Evolutionary conservation across 2,329 filamentous ascomycete genomes (phyloP), one percentile per base, ranked within the genome.

Genomic region (Fusarium albosuccineum): DNA sequence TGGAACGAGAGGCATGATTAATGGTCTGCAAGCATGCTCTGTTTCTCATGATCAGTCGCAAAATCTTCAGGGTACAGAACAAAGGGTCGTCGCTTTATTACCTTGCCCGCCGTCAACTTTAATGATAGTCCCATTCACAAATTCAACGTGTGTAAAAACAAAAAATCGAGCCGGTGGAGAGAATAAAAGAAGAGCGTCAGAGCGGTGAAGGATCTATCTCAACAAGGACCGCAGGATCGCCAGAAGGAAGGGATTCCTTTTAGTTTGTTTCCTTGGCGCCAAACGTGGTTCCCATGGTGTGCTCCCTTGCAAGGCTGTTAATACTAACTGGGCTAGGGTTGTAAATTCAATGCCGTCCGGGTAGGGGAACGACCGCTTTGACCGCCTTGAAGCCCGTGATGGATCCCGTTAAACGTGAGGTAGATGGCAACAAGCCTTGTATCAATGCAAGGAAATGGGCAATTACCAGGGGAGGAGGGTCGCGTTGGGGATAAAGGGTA

Each of bases 361-460:
- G 70, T 53, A 52, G 57, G 60, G 65, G 57, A 55, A 55, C 45
- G 51, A 44, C 66, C 62, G 70, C 70, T 70, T 70, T 73, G 70
- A 72, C 70, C 70, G 70, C 70, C 59, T 63, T 48, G 62, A 60
- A 64, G 62, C 57, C 67, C 57, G 70, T 72, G 70, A 72, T 61
- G 53, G 66, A 73, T 53, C 57, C 53, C 55, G 44, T 66, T 62
- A 60, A 66, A 72, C 55, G 41, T 50, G 66, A 68, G 59, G 60
- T 53, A 54, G 46, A 64, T 49, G 62, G 60, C 62, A 64, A 58
- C 70, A 61, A 67, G 53, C 55, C 42, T 57, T 69, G 70, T 57
- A 69, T 68, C 60, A 69, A 73, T 70, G 64, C 70, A 57, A 39
- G 36, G 56, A 58, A 44, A 67, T 60, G 61, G 45, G 57, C 37